These are phyloP conservation scores for Plasmodium gallinaceum DNA, from an alignment of 169 alveolate species.

Conservation along the genomic window DNA sequence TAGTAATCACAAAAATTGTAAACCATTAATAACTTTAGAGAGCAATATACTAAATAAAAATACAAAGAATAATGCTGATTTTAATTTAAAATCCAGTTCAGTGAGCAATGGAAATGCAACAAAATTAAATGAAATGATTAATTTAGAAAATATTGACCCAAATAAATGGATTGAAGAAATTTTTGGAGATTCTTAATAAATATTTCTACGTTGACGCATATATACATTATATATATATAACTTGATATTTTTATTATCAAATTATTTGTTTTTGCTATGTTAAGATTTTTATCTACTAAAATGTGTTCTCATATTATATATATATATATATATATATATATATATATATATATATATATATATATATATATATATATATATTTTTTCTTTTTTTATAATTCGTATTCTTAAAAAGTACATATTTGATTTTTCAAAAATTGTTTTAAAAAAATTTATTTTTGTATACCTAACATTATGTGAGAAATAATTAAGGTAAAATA, in stretches of 20 bases:
- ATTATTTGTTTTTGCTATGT: neutral
- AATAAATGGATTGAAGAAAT: slow-evolving; percentile 50
- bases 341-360: too few species aligned
- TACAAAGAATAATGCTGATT: too few species aligned
- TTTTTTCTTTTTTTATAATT: too few species aligned
- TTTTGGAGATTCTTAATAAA: slow-evolving; percentile 54
- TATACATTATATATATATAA: neutral
- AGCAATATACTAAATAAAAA: neutral
- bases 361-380: too few species aligned
- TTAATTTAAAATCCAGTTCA: slow-evolving; percentile 7
- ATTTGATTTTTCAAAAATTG: too few species aligned
- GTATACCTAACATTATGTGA: too few species aligned
- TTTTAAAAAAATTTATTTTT: too few species aligned
- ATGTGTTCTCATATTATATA: neutral
- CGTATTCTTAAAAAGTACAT: too few species aligned
- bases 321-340: neutral
- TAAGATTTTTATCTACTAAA: too few species aligned
- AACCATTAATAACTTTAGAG: neutral
- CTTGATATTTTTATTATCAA: neutral
- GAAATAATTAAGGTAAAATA: too few species aligned
- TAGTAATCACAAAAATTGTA: neutral
- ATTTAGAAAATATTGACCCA: slow-evolving; percentile 50
- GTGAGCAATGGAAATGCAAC: neutral
- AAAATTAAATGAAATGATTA: neutral
- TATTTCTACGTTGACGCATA: neutral